Conservation (phyloP, 2,329 filamentous ascomycete species). For the Ceratocystis colombiana region DNA sequence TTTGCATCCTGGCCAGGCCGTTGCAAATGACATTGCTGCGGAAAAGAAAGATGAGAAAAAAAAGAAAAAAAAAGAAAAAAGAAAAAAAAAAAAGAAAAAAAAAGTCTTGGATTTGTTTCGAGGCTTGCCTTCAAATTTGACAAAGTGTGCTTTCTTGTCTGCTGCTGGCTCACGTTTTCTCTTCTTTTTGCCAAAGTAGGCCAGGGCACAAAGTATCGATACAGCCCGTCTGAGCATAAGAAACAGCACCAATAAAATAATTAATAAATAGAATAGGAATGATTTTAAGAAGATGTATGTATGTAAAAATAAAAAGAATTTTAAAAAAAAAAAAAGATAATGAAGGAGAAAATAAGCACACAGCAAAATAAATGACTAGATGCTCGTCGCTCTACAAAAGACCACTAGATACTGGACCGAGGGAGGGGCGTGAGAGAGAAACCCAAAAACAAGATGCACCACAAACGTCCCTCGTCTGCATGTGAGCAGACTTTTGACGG, state of each 20-base stretch:
- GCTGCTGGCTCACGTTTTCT: background rate
- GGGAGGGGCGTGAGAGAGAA: background rate
- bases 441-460: background rate
- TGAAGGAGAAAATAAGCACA: background rate
- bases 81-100: background rate
- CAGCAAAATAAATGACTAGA: background rate
- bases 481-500: constrained; percentile 8
- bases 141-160: background rate
- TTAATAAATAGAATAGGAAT: too few relatives aligned
- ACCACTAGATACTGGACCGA: background rate
- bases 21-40: background rate
- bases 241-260: background rate
- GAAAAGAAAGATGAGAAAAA: background rate
- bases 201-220: background rate
- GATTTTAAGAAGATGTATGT: too few relatives aligned
- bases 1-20: background rate
- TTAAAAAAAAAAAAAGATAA: background rate
- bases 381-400: background rate
- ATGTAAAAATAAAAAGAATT: background rate
- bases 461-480: background rate
- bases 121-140: background rate
- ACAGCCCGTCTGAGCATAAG: background rate
- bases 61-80: background rate
- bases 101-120: constrained; percentile 3
- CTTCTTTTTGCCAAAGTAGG: background rate